These are phyloP conservation scores for Fonsecaea erecta DNA, from an alignment of 2,329 filamentous ascomycete species.

Conservation along the genomic window DNA sequence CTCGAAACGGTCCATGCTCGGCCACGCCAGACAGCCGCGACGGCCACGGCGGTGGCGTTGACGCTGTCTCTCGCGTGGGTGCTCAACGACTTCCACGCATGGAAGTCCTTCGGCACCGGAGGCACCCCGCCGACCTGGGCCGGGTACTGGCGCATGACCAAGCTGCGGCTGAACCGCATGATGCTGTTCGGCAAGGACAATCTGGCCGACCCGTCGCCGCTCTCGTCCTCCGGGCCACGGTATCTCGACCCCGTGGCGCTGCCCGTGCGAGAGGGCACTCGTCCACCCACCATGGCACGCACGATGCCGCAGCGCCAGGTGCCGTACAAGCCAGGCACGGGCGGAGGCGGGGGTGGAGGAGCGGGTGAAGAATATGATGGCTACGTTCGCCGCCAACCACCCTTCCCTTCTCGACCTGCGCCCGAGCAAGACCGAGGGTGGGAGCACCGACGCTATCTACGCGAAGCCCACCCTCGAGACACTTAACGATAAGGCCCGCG, in stretches of 20 bases:
- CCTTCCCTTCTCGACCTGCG: constrained; percentile 24
- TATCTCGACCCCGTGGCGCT: constrained; percentile 27
- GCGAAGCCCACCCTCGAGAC: constrained; percentile 20
- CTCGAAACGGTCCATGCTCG: constrained; percentile 18
- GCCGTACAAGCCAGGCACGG: constrained; percentile 21
- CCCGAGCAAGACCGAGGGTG: constrained; percentile 32
- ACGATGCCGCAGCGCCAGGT: constrained; percentile 35
- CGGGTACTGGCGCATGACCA: constrained; percentile 35
- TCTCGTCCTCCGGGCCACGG: constrained; percentile 22
- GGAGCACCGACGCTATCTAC: constrained; percentile 30
- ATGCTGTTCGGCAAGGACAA: constrained; percentile 29
- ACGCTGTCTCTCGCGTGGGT: constrained; percentile 29
- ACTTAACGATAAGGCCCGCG: constrained; percentile 19
- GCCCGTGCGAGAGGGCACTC: constrained; percentile 16
- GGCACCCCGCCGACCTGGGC: constrained; percentile 35
- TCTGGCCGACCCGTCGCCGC: constrained; percentile 26
- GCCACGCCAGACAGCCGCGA: constrained; percentile 19
- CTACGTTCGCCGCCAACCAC: constrained; percentile 24
- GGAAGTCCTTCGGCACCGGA: constrained; percentile 34
- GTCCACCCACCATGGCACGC: constrained; percentile 26
- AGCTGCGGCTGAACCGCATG: constrained; percentile 27
- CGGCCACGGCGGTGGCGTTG: constrained; percentile 18
- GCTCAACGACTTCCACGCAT: constrained; percentile 31
- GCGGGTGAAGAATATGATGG: constrained; percentile 17
- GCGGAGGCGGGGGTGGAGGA: constrained; percentile 24